Conservation (phyloP, 2,329 filamentous ascomycete genomes). For the Pyrenophora teres region DNA sequence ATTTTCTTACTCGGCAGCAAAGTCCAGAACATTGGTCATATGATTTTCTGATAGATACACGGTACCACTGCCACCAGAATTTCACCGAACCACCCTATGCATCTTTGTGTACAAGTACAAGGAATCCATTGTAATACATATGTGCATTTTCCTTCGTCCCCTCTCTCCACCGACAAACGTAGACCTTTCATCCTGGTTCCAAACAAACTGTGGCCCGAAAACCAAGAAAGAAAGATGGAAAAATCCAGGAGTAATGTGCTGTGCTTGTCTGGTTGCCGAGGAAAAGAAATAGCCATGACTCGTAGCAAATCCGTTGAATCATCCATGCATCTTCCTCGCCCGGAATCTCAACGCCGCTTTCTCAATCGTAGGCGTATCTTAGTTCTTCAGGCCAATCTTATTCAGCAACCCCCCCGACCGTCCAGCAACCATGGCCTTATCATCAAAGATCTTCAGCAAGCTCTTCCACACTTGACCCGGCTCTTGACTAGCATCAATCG, state of each 20-base stretch:
- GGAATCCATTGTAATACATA: slow-evolving; percentile 20
- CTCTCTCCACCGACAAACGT: slow-evolving; percentile 9
- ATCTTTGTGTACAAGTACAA: slow-evolving; percentile 34
- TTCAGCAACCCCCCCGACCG: slow-evolving; percentile 53
- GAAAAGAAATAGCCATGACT: slow-evolving; percentile 2
- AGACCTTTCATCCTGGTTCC: slow-evolving; percentile 5
- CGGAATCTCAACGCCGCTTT: background rate
- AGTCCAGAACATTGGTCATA: background rate
- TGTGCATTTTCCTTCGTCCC: slow-evolving; percentile 10
- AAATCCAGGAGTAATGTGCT: slow-evolving; percentile 1
- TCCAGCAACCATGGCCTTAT: slow-evolving; percentile 51
- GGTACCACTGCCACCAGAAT: slow-evolving; percentile 1
- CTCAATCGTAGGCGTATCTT: slow-evolving; percentile 21
- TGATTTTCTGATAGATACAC: background rate
- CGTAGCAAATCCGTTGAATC: slow-evolving; percentile 5
- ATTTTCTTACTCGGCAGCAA: too few species aligned
- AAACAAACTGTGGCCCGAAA: background rate
- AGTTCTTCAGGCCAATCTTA: slow-evolving; percentile 61
- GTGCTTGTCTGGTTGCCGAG: background rate
- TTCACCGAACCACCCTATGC: slow-evolving; percentile 15
- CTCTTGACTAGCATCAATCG: slow-evolving; percentile 93
- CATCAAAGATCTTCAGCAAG: slow-evolving; percentile 81
- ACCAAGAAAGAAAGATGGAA: background rate
- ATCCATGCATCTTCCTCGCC: background rate
- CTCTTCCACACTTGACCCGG: slow-evolving; percentile 95